Evolutionary conservation across 1,284 basidiomycete species (phyloP).

Genomic region (Papiliotrema laurentii): DNA sequence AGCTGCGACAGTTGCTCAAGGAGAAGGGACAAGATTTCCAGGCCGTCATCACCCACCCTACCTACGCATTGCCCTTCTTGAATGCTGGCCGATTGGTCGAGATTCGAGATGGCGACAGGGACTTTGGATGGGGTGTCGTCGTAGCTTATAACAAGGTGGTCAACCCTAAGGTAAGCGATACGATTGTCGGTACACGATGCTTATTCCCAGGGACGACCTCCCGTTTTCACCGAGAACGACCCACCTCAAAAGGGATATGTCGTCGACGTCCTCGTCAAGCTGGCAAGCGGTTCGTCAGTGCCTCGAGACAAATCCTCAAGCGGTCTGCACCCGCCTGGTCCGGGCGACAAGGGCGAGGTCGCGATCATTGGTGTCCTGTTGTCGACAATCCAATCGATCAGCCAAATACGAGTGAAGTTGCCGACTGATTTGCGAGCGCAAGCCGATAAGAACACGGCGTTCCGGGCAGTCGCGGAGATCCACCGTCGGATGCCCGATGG

Average conservation of each 20-base stretch:
- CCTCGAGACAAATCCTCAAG: slow-evolving; percentile 64
- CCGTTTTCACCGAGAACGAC: slow-evolving; percentile 51
- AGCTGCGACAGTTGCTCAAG: slow-evolving; percentile 83
- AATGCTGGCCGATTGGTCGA: slow-evolving; percentile 87
- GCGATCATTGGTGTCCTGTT: slow-evolving; percentile 86
- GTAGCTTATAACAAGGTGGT: slow-evolving; percentile 78
- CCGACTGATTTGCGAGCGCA: slow-evolving; percentile 83
- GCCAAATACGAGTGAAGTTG: slow-evolving; percentile 79
- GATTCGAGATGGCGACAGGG: slow-evolving; percentile 75
- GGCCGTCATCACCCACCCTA: slow-evolving; percentile 89
- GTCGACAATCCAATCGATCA: slow-evolving; percentile 79
- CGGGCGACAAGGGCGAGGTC: slow-evolving; percentile 70
- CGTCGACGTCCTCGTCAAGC: slow-evolving; percentile 86
- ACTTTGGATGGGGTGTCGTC: slow-evolving; percentile 96
- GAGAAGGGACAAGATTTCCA: slow-evolving; percentile 80
- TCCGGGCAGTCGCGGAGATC: slow-evolving; percentile 87
- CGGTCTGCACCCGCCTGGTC: slow-evolving; percentile 63
- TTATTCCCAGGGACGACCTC: slow-evolving; percentile 27
- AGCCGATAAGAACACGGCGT: slow-evolving; percentile 71
- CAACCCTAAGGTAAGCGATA: slow-evolving; percentile 50
- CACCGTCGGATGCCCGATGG: slow-evolving; percentile 84
- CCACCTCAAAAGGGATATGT: slow-evolving; percentile 88
- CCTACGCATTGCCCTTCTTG: slow-evolving; percentile 87
- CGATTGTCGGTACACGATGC: neutral
- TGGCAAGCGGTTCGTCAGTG: slow-evolving; percentile 62